phyloP scores from a whole-genome alignment of 2,329 filamentous ascomycete species.

The Phyllosticta citrichinensis region DNA sequence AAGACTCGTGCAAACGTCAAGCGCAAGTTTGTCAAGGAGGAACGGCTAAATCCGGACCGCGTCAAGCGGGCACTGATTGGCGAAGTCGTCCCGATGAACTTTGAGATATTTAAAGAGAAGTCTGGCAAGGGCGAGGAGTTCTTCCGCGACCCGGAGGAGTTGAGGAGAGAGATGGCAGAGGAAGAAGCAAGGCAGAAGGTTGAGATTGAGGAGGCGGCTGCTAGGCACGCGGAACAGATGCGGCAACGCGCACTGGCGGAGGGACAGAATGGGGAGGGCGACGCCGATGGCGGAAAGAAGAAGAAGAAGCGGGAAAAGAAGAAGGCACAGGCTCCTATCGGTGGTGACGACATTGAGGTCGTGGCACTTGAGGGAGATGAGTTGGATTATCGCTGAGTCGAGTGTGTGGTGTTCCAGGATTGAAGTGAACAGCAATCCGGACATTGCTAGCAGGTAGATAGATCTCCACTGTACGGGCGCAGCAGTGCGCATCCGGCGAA shows the following conservation, averaged over 20 bases:
- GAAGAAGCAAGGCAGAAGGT: conserved; percentile 20
- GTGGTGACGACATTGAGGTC: conserved; percentile 13
- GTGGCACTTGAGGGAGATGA: conserved; percentile 14
- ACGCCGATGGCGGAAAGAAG: conserved; percentile 7
- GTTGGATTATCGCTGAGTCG: conserved; percentile 4
- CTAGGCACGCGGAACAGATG: conserved; percentile 26
- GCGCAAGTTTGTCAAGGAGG: conserved; percentile 73
- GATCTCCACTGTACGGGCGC: too few species aligned
- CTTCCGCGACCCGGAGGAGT: conserved; percentile 28
- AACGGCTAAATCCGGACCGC: conserved; percentile 53
- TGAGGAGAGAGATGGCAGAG: conserved; percentile 22
- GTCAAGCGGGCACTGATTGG: conserved; percentile 53
- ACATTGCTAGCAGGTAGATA: too few species aligned
- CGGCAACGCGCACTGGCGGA: conserved; percentile 22
- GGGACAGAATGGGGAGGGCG: conserved; percentile 4
- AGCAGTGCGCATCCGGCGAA: too few species aligned
- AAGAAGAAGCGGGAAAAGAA: conserved; percentile 21
- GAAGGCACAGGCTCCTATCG: conserved; percentile 6
- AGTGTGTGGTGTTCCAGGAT: not conserved
- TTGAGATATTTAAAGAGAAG: conserved; percentile 31
- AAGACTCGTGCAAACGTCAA: conserved; percentile 67
- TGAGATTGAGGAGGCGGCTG: conserved; percentile 26
- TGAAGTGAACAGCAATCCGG: not conserved
- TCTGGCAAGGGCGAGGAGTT: conserved; percentile 25
- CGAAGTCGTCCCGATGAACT: conserved; percentile 29